Conservation (phyloP, 495 filamentous ascomycete species). For the Talaromyces borbonicus region DNA sequence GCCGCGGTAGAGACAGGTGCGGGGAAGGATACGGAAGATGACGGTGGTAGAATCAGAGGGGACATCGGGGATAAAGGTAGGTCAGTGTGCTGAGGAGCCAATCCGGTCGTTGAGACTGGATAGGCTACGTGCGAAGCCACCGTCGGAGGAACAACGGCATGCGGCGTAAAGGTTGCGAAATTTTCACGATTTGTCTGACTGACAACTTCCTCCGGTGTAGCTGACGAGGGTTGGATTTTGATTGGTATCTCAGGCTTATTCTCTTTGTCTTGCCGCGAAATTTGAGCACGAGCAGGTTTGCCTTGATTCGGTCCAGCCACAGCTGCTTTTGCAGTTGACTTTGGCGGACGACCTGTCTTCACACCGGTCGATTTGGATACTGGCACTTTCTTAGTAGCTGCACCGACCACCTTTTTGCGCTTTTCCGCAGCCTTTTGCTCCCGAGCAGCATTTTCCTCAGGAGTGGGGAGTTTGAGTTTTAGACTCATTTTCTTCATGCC, state of each 20-base stretch:
- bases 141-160: not conserved
- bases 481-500: constrained; percentile 58
- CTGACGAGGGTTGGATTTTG: not conserved
- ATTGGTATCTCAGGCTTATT: not conserved
- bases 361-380: constrained; percentile 14
- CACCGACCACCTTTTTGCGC: constrained; percentile 6
- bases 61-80: not conserved
- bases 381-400: constrained; percentile 11
- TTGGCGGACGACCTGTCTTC: constrained; percentile 6
- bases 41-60: constrained; percentile 12
- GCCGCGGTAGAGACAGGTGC: no score
- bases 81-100: not conserved
- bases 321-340: constrained; percentile 2
- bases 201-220: no score
- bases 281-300: constrained; percentile 1
- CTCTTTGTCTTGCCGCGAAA: not conserved
- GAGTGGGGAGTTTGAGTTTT: constrained; percentile 62
- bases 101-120: not conserved
- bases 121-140: not conserved
- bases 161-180: no score
- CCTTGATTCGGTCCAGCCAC: not conserved
- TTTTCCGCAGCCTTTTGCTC: constrained; percentile 32
- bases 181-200: no score
- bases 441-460: constrained; percentile 57
- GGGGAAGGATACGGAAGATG: constrained; percentile 13